phyloP scores from a whole-genome alignment of 2,329 filamentous ascomycete genomes.

The Calycina marina region DNA sequence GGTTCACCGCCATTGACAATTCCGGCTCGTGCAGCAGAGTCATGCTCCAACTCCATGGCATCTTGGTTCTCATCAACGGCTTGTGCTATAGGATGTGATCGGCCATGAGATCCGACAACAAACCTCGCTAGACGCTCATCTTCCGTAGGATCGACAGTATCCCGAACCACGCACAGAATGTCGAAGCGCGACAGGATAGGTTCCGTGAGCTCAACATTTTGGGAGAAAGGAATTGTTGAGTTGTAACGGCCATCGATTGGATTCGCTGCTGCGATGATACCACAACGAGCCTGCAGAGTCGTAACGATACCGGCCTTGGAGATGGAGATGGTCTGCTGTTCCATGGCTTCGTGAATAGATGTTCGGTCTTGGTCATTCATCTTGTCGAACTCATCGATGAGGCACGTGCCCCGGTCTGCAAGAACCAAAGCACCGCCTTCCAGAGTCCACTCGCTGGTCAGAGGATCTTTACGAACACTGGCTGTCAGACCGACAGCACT shows the following conservation, averaged over 20 bases:
- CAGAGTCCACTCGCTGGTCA: slow-evolving; percentile 94
- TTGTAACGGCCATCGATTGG: slow-evolving; percentile 95
- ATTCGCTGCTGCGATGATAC: slow-evolving; percentile 92
- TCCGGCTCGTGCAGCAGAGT: slow-evolving; percentile 30
- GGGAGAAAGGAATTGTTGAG: slow-evolving; percentile 84
- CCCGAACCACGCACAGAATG: slow-evolving; percentile 87
- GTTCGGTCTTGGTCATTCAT: slow-evolving; percentile 99
- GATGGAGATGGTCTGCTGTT: slow-evolving; percentile 98
- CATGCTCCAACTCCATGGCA: slow-evolving; percentile 49
- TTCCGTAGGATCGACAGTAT: slow-evolving; percentile 83
- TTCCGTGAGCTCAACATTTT: slow-evolving; percentile 94
- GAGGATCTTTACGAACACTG: slow-evolving; percentile 83
- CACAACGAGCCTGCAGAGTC: slow-evolving; percentile 86
- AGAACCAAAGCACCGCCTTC: slow-evolving; percentile 92
- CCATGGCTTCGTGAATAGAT: slow-evolving; percentile 98
- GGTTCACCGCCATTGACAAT: slow-evolving; percentile 29
- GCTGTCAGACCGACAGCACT: slow-evolving; percentile 96
- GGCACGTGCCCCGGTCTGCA: slow-evolving; percentile 83
- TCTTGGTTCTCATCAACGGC: slow-evolving; percentile 30
- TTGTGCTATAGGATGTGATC: slow-evolving; percentile 59
- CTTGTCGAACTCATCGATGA: slow-evolving; percentile 99
- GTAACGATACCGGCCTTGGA: slow-evolving; percentile 98
- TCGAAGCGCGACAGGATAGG: slow-evolving; percentile 97
- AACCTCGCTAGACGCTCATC: slow-evolving; percentile 90
- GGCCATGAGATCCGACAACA: slow-evolving; percentile 85